Conservation (phyloP, 1,284 basidiomycete species). For the Trichosporon ovoides region DNA sequence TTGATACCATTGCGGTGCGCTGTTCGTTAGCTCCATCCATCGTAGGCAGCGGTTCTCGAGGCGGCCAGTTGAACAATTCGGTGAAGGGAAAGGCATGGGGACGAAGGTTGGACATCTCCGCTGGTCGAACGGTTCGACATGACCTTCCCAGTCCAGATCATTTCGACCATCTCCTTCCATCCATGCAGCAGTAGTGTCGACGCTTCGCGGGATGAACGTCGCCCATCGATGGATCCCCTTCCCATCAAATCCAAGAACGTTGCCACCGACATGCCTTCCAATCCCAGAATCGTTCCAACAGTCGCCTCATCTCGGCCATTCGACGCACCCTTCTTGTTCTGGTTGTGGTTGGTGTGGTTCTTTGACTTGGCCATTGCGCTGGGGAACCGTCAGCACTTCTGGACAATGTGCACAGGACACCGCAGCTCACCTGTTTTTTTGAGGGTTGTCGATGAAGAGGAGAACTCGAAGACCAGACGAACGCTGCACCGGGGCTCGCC, state of each 20-base stretch:
- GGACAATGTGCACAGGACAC: not conserved
- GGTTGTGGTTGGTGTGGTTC: conserved; percentile 75
- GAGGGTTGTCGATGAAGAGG: conserved; percentile 5
- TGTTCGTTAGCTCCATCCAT: conserved; percentile 28
- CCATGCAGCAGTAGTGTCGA: too few relatives aligned
- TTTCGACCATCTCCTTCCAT: too few relatives aligned
- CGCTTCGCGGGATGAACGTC: too few relatives aligned
- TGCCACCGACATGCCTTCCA: too few relatives aligned
- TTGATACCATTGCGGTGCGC: conserved; percentile 98
- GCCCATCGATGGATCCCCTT: too few relatives aligned
- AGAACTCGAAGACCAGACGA: conserved; percentile 5
- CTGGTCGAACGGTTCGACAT: too few relatives aligned
- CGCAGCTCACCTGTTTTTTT: conserved; percentile 5
- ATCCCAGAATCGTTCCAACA: too few relatives aligned
- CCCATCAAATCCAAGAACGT: too few relatives aligned
- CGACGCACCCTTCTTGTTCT: conserved; percentile 54
- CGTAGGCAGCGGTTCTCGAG: not conserved
- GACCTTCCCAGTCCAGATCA: too few relatives aligned
- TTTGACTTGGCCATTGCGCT: conserved; percentile 55
- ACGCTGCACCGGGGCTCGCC: not conserved
- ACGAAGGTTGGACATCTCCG: not conserved
- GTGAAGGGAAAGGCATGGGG: not conserved
- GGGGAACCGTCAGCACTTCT: not conserved
- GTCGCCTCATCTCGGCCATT: conserved; percentile 1
- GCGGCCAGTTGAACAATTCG: not conserved